phyloP scores from a whole-genome alignment of 202 grass and related monocot genomes.

The Hordeum pubiflorum region DNA sequence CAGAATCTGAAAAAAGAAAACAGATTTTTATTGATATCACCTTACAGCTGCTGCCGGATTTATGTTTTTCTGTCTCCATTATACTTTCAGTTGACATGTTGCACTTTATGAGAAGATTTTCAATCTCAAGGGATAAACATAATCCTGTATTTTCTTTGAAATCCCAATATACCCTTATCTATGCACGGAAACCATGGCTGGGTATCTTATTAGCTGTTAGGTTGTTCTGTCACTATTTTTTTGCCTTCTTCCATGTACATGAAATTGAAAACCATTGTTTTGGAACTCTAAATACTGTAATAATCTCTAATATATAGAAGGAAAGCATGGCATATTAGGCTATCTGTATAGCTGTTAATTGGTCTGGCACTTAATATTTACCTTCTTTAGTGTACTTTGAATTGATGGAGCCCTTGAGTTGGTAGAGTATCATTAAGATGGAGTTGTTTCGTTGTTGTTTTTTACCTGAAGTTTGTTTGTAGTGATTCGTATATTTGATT shows the following conservation, averaged over 20 bases:
- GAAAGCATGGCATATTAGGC: neutral
- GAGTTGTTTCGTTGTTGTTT: neutral
- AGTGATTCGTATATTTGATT: constrained; percentile 1
- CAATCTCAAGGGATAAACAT: no score
- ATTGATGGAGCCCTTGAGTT: neutral
- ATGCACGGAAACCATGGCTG: neutral
- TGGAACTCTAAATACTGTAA: neutral
- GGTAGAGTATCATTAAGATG: neutral
- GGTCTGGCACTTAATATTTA: neutral
- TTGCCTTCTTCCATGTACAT: neutral
- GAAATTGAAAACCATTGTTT: neutral
- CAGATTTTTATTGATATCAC: neutral
- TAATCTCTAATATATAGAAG: neutral
- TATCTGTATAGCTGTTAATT: constrained; percentile 3
- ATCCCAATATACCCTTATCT: neutral
- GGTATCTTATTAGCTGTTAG: neutral
- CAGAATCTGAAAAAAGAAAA: neutral
- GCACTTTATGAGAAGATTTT: neutral
- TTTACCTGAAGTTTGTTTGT: constrained; percentile 1
- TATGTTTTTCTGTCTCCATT: neutral
- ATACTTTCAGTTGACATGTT: neutral
- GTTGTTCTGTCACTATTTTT: neutral
- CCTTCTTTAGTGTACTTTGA: neutral
- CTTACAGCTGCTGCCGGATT: neutral
- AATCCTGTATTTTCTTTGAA: no score